phyloP scores from a whole-genome alignment of 2,329 filamentous ascomycete species.

The Cadophora sp. region DNA sequence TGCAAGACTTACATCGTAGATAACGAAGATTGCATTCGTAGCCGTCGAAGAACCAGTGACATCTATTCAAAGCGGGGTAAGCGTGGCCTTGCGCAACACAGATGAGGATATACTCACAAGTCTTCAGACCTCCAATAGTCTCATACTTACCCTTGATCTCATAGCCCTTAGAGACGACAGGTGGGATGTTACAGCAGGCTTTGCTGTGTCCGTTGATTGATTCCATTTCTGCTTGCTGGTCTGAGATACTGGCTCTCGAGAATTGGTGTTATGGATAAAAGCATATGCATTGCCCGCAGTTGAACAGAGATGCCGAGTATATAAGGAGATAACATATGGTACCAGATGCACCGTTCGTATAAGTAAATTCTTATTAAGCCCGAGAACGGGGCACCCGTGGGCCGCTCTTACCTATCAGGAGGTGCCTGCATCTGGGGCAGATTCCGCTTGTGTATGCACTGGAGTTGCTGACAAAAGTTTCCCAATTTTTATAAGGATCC shows the following conservation, averaged over 20 bases:
- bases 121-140: slow-evolving; percentile 59
- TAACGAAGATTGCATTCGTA: slow-evolving; percentile 63
- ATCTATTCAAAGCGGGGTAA: slow-evolving; percentile 40
- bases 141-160: slow-evolving; percentile 61
- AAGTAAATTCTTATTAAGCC: not conserved
- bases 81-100: not conserved
- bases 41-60: slow-evolving; percentile 53
- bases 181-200: slow-evolving; percentile 64
- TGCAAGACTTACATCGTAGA: slow-evolving; percentile 53
- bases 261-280: not conserved
- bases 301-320: not conserved
- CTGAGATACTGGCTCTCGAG: not conserved
- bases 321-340: not conserved
- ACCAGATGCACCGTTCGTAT: not conserved
- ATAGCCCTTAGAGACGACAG: slow-evolving; percentile 61
- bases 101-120: slow-evolving; percentile 46
- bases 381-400: not conserved
- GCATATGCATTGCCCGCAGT: not conserved
- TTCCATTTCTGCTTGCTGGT: slow-evolving; percentile 22
- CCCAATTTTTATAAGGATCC: not conserved
- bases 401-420: not conserved
- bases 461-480: not conserved
- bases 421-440: not conserved
- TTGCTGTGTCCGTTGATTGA: slow-evolving; percentile 53
- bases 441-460: not conserved